Percentiles rank a stretch among this genome's conserved stretches.
Evolutionary conservation across 2,329 filamentous ascomycete species (phyloP).

Genomic region (Chaetomiaceae sp.): DNA sequence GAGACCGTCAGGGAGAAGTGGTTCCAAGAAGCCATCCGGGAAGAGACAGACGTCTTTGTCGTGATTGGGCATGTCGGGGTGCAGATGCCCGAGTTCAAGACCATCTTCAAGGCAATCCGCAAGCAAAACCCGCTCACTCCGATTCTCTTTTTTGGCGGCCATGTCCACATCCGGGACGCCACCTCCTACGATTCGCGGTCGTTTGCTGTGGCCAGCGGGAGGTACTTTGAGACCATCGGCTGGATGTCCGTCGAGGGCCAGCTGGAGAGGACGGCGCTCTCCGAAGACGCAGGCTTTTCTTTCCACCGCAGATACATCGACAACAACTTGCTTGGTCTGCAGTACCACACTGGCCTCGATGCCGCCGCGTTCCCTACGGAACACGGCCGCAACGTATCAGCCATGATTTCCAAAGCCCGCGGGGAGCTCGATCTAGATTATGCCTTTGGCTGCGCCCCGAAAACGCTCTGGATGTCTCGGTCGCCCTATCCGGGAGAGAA

Average conservation of each 20-base stretch:
- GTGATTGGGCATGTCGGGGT: constrained; percentile 83
- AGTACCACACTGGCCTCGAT: constrained; percentile 74
- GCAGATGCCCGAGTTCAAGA: constrained; percentile 71
- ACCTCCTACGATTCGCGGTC: constrained; percentile 72
- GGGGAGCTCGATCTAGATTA: constrained; percentile 67
- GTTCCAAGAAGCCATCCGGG: constrained; percentile 82
- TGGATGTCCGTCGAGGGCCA: constrained; percentile 81
- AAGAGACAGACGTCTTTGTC: constrained; percentile 82
- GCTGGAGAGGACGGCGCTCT: constrained; percentile 33
- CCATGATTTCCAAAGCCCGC: constrained; percentile 65
- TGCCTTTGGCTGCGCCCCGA: constrained; percentile 77
- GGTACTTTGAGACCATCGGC: constrained; percentile 92
- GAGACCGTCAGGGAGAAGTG: constrained; percentile 78
- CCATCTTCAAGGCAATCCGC: constrained; percentile 75
- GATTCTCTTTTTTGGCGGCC: constrained; percentile 88
- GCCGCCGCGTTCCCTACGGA: constrained; percentile 69
- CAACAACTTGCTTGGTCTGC: constrained; percentile 81
- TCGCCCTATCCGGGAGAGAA: constrained; percentile 66
- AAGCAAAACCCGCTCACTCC: constrained; percentile 72
- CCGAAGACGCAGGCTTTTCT: constrained; percentile 36
- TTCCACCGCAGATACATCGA: constrained; percentile 87
- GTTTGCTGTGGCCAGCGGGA: constrained; percentile 76
- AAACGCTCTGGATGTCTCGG: constrained; percentile 75
- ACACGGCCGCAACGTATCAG: constrained; percentile 66
- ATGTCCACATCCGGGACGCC: constrained; percentile 84